Conservation (phyloP, 1,284 basidiomycete species). For the Ganoderma boninense region DNA sequence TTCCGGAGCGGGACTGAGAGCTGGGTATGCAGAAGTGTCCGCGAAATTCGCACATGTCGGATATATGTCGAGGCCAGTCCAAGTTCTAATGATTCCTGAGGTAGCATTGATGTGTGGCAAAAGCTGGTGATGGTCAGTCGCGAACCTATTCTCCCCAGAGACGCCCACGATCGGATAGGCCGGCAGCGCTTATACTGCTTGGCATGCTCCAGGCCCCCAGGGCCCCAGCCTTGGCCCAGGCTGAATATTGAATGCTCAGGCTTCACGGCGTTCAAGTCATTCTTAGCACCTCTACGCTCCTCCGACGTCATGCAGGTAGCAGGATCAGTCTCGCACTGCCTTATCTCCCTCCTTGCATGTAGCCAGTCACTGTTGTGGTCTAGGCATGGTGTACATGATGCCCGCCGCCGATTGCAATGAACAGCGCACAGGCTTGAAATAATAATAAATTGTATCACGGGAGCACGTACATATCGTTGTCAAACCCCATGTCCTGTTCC, state of each 20-base stretch:
- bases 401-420: neutral
- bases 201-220: neutral
- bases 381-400: neutral
- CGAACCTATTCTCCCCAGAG: neutral
- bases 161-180: neutral
- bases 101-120: neutral
- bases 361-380: neutral
- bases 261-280: neutral
- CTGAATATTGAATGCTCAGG: neutral
- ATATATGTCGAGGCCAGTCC: neutral
- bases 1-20: slow-evolving; percentile 1
- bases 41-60: neutral
- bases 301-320: neutral
- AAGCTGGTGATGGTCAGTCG: neutral
- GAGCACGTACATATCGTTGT: neutral
- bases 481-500: slow-evolving; percentile 38
- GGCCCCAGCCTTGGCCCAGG: neutral
- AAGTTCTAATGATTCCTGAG: neutral
- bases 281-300: neutral
- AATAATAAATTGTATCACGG: neutral
- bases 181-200: neutral
- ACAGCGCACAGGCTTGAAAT: neutral
- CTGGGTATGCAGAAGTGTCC: neutral
- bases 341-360: neutral
- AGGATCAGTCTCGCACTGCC: neutral